Conservation (phyloP, 192 early-diverging fungal genomes). For the Coemansia sp. region DNA sequence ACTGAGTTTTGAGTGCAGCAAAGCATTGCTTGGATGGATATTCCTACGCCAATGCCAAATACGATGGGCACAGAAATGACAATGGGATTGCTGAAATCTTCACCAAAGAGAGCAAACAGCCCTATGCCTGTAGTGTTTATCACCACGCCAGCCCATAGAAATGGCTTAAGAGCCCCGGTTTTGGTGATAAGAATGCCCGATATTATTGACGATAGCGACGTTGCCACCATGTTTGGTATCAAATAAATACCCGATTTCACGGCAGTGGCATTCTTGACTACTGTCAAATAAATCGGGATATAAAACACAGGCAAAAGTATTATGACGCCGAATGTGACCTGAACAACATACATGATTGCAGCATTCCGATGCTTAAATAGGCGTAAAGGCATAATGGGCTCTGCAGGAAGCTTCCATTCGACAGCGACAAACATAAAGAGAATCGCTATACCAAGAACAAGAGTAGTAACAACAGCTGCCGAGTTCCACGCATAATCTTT, state of each 20-base stretch:
- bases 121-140: slow-evolving; percentile 25
- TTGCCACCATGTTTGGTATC: slow-evolving; percentile 36
- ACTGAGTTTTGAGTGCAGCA: slow-evolving; percentile 38
- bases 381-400: slow-evolving; percentile 65
- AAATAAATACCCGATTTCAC: slow-evolving; percentile 40
- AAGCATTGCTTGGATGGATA: slow-evolving; percentile 45
- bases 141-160: slow-evolving; percentile 27
- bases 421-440: slow-evolving; percentile 59
- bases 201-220: slow-evolving; percentile 28
- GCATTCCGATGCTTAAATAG: slow-evolving; percentile 59
- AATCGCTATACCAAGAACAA: slow-evolving; percentile 36
- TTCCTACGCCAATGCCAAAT: slow-evolving; percentile 45
- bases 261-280: slow-evolving; percentile 58
- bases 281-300: slow-evolving; percentile 63
- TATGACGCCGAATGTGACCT: slow-evolving; percentile 36
- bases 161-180: slow-evolving; percentile 27
- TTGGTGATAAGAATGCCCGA: slow-evolving; percentile 30
- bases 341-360: slow-evolving; percentile 16
- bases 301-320: slow-evolving; percentile 55
- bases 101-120: slow-evolving; percentile 30
- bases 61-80: slow-evolving; percentile 42
- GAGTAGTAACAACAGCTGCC: slow-evolving; percentile 45
- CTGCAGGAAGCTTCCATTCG: slow-evolving; percentile 57
- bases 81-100: slow-evolving; percentile 20
- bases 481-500: slow-evolving; percentile 58